A percentile compares a stretch with the other conserved stretches of the same genome.
Conservation (phyloP, 768 basidiomycete species). For the Boletus edulis region DNA sequence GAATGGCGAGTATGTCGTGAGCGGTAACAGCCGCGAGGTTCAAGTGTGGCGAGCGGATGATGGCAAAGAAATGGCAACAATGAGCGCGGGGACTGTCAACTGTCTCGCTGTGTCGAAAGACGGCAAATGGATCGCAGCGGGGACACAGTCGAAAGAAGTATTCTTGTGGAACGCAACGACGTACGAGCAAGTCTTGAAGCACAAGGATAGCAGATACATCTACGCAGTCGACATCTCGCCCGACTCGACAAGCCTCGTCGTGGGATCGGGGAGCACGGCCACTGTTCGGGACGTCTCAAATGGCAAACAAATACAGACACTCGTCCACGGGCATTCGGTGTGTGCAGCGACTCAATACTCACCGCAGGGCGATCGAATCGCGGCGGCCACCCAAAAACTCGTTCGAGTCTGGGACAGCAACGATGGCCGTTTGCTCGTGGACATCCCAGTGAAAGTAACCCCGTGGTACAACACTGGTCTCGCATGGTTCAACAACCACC, state of each 20-base stretch:
- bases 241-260: no score
- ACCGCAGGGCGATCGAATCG: no score
- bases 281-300: neutral
- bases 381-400: no score
- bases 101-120: neutral
- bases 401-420: no score
- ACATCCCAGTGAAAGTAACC: fast-evolving
- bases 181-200: neutral
- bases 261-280: neutral
- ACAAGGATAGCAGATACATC: neutral
- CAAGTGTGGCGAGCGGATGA: neutral
- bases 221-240: neutral
- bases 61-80: neutral
- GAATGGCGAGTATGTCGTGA: neutral
- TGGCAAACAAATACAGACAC: neutral
- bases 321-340: neutral
- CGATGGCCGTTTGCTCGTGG: no score
- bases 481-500: no score
- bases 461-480: neutral
- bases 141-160: neutral
- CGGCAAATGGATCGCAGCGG: neutral
- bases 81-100: neutral
- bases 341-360: neutral
- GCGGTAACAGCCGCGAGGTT: neutral
- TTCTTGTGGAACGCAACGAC: neutral